Evolutionary conservation across 2,329 filamentous ascomycete species (phyloP), one percentile per base, ranked within the genome.

Genomic region (Ceratocystis lukuohia): DNA sequence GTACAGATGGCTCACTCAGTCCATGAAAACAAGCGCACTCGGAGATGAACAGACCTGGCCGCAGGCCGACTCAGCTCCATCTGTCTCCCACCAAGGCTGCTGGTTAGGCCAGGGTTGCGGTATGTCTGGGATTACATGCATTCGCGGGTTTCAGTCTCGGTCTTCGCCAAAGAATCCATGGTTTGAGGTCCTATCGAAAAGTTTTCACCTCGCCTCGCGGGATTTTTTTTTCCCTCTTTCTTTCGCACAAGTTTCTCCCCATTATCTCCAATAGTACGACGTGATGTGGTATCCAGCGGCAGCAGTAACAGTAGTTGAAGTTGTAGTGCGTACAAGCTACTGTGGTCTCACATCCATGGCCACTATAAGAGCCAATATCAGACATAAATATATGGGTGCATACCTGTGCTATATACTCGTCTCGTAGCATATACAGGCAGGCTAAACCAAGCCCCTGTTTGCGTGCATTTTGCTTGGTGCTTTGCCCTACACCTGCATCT

Each of bases 111-210:
- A 12, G 48, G 48, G 48, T 10, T 25, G 20, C 48, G 22, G 48
- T 22, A n/a, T 53, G 48, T 53, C 48, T 53, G 22, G 48, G 20
- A 53, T 53, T 28, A 59, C 25, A 59, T 59, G 56, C 56, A 59
- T 30, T 59, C 30, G 15, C 56, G 30, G 56, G 56, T 33, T 59
- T 59, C 56, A 59, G 56, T 59, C 56, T 59, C 56, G 56, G 56
- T 22, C 56, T 59, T 59, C 56, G 56, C 56, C 56, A 59, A 37
- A 30, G 25, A 59, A 59, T 33, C 28, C 56, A 59, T 33, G 56
- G 56, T 33, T 59, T 59, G 56, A 37, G 56, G 56, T 59, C 20
- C 56, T 59, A 30, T 12, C 7, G 56, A 59, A 59, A 59, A 59
- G 22, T 37, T 59, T 59, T 59, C 28, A 59, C 56, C n/a, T 41